Base-by-base conservation (phyloP, 805 yeast genomes). In the Candida anglica region DNA sequence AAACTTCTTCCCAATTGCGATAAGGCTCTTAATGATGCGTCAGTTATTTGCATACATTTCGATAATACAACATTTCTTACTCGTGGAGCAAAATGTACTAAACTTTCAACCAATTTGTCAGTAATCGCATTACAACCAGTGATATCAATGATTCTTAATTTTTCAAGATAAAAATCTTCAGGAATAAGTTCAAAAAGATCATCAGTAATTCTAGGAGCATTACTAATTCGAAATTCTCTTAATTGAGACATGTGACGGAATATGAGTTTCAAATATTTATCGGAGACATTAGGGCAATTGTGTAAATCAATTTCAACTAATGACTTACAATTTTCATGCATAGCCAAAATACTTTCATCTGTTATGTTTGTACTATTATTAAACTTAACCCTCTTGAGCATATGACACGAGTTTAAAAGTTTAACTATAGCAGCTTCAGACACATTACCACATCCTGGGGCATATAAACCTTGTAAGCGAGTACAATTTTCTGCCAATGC, bases 271-370 rank as follows among this genome's bases (percentile, higher is more conserved):
- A 88, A 66, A 28, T 84, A 68, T n/a, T 51, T 53, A 53, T 87
- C 85, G 10, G 84, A 74, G 23, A 89, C 76, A 41, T 74, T 69
- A n/a, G 81, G 75, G 58, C 96, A 84, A 28, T 79, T 81, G 44
- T 87, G 89, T 32, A 91, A 69, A 59, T 91, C 98, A 33, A 93
- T 81, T 58, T 91, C 98, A 13, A 89, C 94, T 31, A 91, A 66
- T 36, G 80, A 70, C 27, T 82, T 81, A 56, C 97, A 91, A 52
- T 73, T 73, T n/a, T 66, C 64, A 34, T 83, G 79, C 57, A 88
- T 66, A 15, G 71, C 69, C 26, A 65, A 48, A 5, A 89, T 67
- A 8, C 82, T 69, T 7, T 60, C 73, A 55, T 86, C 93, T 30
- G 80, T 73, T 38, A 91, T 73, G 36, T 70, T 69, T 23, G 63